Conservation (phyloP, 495 filamentous ascomycete genomes). For the Hypoxylon trugodes region DNA sequence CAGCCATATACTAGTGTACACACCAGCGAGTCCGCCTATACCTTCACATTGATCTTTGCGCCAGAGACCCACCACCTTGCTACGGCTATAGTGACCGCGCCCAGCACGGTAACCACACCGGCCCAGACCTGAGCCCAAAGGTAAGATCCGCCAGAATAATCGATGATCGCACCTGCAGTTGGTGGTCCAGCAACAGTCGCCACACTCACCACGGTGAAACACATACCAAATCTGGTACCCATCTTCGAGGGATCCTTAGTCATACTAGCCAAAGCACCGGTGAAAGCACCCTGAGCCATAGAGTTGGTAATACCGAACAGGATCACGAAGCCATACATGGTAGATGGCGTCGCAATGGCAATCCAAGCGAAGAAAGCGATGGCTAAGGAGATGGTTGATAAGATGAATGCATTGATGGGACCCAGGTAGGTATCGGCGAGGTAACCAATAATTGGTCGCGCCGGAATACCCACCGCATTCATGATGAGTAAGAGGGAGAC, state of each 20-base stretch:
- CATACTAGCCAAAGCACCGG: slow-evolving; percentile 49
- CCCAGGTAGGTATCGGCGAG: slow-evolving; percentile 51
- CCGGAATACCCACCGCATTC: slow-evolving; percentile 51
- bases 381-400: slow-evolving; percentile 44
- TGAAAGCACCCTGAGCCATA: slow-evolving; percentile 50
- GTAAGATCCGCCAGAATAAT: slow-evolving; percentile 45
- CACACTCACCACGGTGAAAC: slow-evolving; percentile 50
- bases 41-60: slow-evolving; percentile 20
- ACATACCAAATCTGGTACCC: slow-evolving; percentile 57
- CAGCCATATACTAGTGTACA: not conserved
- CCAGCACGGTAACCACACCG: slow-evolving; percentile 45
- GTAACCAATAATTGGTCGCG: slow-evolving; percentile 49
- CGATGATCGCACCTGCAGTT: slow-evolving; percentile 55
- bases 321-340: slow-evolving; percentile 54
- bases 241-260: slow-evolving; percentile 52
- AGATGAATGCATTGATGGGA: slow-evolving; percentile 50
- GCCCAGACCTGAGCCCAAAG: slow-evolving; percentile 55
- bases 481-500: slow-evolving; percentile 54
- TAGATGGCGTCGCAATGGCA: slow-evolving; percentile 44
- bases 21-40: slow-evolving; percentile 4
- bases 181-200: slow-evolving; percentile 55
- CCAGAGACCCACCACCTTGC: slow-evolving; percentile 29
- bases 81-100: slow-evolving; percentile 17
- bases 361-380: slow-evolving; percentile 51
- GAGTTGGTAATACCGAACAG: slow-evolving; percentile 53